Percentiles rank a stretch among this genome's conserved stretches.
These are phyloP conservation scores for Chalciporus chontae DNA, from an alignment of 768 basidiomycete species.

Conservation along the genomic window DNA sequence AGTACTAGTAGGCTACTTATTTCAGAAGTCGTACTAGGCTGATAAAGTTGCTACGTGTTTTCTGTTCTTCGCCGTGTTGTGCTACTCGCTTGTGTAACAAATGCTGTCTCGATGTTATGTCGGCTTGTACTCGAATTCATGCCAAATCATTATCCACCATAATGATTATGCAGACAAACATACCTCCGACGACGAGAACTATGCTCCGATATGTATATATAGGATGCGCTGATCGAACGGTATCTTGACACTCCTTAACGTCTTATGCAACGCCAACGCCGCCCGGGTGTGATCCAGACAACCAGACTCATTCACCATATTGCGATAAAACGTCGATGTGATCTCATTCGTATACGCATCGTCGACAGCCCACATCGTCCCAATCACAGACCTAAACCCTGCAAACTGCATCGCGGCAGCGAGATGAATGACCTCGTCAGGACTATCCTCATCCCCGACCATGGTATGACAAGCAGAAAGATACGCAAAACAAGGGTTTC, in stretches of 20 bases:
- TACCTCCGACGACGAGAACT: too few relatives aligned
- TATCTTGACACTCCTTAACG: constrained; percentile 1
- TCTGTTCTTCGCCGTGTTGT: too few relatives aligned
- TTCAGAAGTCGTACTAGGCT: too few relatives aligned
- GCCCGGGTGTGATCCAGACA: constrained; percentile 1
- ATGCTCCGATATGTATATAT: constrained; percentile 10
- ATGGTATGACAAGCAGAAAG: constrained; percentile 25
- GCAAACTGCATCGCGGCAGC: constrained; percentile 24
- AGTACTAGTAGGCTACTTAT: too few relatives aligned
- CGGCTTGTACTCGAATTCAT: too few relatives aligned
- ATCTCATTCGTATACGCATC: constrained; percentile 2
- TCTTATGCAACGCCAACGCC: constrained; percentile 1
- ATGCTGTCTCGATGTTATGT: too few relatives aligned
- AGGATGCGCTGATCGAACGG: constrained; percentile 10
- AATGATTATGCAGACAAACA: too few relatives aligned
- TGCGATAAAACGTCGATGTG: constrained; percentile 2
- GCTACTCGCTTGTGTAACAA: too few relatives aligned
- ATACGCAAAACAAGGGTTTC: constrained; percentile 8
- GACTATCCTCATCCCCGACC: constrained; percentile 18
- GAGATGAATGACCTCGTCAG: constrained; percentile 13
- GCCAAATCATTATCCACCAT: too few relatives aligned
- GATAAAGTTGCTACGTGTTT: too few relatives aligned
- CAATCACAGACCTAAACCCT: constrained; percentile 21
- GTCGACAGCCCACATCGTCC: constrained; percentile 23
- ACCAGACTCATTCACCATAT: background rate